Conservation (phyloP, 2,329 filamentous ascomycete genomes). For the Laburnicola sp. region DNA sequence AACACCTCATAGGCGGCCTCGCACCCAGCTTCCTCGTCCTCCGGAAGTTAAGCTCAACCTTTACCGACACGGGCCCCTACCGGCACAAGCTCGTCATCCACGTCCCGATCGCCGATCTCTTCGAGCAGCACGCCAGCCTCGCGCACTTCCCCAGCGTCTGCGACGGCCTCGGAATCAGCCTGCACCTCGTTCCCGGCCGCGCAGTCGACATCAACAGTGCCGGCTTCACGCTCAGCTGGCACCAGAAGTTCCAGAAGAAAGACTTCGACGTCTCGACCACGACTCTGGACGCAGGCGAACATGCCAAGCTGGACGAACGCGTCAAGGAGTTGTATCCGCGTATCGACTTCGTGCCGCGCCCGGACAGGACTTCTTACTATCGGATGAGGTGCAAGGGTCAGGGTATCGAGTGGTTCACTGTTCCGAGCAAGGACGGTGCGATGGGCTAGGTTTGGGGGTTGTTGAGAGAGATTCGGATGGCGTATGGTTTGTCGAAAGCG, state of each 20-base stretch:
- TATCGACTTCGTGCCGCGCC: background rate
- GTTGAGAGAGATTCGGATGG: too few relatives aligned
- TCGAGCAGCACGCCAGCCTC: slow-evolving; percentile 13
- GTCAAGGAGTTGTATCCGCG: slow-evolving; percentile 5
- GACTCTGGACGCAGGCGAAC: background rate
- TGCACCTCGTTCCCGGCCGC: slow-evolving; percentile 16
- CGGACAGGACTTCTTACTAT: background rate
- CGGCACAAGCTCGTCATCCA: slow-evolving; percentile 19
- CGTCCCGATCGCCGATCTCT: slow-evolving; percentile 12
- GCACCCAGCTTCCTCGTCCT: slow-evolving; percentile 15
- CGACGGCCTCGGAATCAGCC: slow-evolving; percentile 20
- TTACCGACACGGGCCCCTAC: background rate
- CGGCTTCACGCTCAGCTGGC: slow-evolving; percentile 17
- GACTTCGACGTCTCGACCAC: background rate
- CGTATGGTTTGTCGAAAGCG: too few relatives aligned
- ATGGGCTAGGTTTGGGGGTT: too few relatives aligned
- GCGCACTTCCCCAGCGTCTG: slow-evolving; percentile 20
- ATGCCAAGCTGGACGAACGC: background rate
- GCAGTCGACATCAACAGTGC: background rate
- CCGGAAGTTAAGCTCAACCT: slow-evolving; percentile 16
- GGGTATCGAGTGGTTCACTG: background rate
- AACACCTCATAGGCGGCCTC: slow-evolving; percentile 14
- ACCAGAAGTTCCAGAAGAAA: slow-evolving; percentile 25
- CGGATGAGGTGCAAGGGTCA: background rate
- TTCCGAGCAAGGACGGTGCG: too few relatives aligned